A percentile compares a stretch with the other conserved stretches of the same genome.
These are phyloP conservation scores for Xylariaceae sp. DNA, from an alignment of 2,329 filamentous ascomycete genomes.

Conservation along the genomic window DNA sequence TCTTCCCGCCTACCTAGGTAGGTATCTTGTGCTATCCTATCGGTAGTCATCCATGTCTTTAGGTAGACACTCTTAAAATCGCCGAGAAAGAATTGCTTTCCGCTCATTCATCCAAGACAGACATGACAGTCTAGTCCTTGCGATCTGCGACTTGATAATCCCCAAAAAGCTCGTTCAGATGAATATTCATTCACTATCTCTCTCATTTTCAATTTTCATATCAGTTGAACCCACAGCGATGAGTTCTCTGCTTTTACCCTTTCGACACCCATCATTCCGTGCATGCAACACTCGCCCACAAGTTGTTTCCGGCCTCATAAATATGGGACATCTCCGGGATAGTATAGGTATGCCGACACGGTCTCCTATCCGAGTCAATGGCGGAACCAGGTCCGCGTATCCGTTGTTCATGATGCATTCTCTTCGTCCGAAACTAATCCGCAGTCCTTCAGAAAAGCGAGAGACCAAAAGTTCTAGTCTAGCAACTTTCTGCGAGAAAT, in stretches of 20 bases:
- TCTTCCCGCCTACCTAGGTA: too few species aligned
- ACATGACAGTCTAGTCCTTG: too few species aligned
- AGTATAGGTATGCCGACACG: conserved; percentile 7
- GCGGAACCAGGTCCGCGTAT: conserved; percentile 11
- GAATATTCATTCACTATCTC: too few species aligned
- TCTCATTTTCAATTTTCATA: neutral
- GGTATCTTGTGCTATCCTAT: too few species aligned
- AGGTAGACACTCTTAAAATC: too few species aligned
- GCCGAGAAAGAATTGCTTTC: neutral
- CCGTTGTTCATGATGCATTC: conserved; percentile 12
- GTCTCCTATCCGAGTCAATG: conserved; percentile 10
- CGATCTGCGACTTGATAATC: too few species aligned
- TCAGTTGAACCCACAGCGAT: conserved; percentile 10
- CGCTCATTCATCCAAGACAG: neutral
- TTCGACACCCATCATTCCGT: conserved; percentile 15
- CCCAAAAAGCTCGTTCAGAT: too few species aligned
- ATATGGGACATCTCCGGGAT: conserved; percentile 9
- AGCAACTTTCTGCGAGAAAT: neutral
- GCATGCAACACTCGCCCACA: conserved; percentile 16
- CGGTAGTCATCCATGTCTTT: too few species aligned
- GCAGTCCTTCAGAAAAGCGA: conserved; percentile 10
- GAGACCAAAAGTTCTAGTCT: neutral
- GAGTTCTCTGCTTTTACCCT: conserved; percentile 5
- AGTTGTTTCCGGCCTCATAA: conserved; percentile 7
- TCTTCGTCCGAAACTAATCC: conserved; percentile 10